Evolutionary conservation across 176 grass and related monocot species (phyloP).

Genomic region (Oryza brachyantha): DNA sequence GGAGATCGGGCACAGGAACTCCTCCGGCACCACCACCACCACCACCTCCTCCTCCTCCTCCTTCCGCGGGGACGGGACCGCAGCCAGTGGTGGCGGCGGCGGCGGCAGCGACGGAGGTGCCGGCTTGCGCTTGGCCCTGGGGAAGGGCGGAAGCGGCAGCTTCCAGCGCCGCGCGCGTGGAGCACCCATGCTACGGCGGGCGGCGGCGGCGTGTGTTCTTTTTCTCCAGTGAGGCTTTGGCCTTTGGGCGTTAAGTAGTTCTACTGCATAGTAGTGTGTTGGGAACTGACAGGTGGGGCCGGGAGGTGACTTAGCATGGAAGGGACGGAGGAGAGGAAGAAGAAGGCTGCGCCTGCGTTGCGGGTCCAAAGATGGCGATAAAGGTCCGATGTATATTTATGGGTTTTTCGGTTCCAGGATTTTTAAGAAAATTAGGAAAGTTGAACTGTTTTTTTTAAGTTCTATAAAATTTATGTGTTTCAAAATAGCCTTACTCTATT

Average conservation of each 20-base stretch:
- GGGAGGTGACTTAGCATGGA: conserved; percentile 37
- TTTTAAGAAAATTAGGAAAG: no score
- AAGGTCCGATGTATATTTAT: no score
- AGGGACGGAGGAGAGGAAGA: conserved; percentile 6
- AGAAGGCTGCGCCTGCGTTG: no score
- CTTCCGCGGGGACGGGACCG: neutral
- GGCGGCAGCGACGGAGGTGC: no score
- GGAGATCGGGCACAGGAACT: conserved; percentile 64
- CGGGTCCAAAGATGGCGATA: no score
- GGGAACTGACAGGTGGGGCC: neutral
- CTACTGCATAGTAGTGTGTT: no score
- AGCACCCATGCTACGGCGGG: conserved; percentile 31
- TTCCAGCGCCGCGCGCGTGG: conserved; percentile 44
- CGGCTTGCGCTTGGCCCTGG: neutral
- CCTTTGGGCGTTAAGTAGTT: conserved; percentile 16
- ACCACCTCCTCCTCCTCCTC: neutral
- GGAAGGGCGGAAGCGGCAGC: conserved; percentile 9
- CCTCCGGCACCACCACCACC: neutral
- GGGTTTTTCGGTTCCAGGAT: no score
- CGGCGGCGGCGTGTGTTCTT: conserved; percentile 7
- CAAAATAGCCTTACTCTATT: no score
- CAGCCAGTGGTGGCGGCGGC: neutral
- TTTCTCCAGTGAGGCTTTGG: neutral
- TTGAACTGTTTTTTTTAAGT: no score
- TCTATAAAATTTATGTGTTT: no score